phyloP scores from a whole-genome alignment of 352 stramenopile genomes.

The Aphanomyces stellatus region DNA sequence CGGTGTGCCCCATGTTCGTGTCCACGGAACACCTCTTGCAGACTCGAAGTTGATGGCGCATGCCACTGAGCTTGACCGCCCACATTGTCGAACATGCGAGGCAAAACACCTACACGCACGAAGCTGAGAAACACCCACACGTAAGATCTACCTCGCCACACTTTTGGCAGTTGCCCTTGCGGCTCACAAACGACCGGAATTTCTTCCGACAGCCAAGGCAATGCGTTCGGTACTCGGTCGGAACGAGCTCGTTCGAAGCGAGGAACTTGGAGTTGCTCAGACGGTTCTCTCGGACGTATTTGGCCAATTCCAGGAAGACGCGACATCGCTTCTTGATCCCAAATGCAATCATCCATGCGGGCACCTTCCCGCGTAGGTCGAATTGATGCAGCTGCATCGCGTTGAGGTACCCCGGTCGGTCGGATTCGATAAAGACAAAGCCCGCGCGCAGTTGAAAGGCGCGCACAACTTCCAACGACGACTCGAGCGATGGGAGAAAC shows the following conservation, averaged over 20 bases:
- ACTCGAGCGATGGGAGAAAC: no score
- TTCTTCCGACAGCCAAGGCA: not conserved
- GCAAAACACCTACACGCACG: not conserved
- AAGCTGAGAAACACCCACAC: not conserved
- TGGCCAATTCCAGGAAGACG: not conserved
- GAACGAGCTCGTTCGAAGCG: not conserved
- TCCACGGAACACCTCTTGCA: no score
- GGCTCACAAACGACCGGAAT: not conserved
- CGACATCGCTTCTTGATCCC: not conserved
- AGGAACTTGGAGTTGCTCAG: not conserved
- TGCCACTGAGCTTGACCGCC: no score
- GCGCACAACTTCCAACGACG: no score
- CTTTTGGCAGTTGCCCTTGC: not conserved
- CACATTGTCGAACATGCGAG: not conserved
- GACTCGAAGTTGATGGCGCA: no score
- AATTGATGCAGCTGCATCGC: not conserved
- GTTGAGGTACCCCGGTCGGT: not conserved
- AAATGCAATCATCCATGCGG: not conserved
- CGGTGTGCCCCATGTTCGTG: no score
- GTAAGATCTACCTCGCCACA: not conserved
- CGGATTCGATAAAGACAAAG: no score
- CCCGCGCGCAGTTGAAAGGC: no score
- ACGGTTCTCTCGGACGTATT: not conserved
- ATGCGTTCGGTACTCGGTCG: not conserved
- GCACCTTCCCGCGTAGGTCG: not conserved